phyloP scores from a whole-genome alignment of 140 eudicot genomes.

The Anethum foeniculum region DNA sequence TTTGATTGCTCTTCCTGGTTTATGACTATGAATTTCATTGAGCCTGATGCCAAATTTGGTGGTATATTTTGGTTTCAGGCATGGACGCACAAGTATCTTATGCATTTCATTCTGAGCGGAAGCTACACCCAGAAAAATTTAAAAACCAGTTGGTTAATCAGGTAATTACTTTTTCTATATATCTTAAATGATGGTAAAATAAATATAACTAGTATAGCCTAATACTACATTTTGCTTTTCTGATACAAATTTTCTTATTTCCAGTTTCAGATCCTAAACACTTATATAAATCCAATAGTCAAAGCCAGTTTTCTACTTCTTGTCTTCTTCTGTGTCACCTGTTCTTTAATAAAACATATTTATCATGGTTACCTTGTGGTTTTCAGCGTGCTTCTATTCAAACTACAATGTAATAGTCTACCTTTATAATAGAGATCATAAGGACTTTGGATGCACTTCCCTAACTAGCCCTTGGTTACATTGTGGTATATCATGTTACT shows the following conservation, averaged over 20 bases:
- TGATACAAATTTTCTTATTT: background rate
- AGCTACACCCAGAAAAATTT: slow-evolving; percentile 74
- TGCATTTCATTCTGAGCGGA: slow-evolving; percentile 85
- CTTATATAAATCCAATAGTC: background rate
- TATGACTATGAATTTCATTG: background rate
- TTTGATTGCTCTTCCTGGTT: background rate
- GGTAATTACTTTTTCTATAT: slow-evolving; percentile 28
- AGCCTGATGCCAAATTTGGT: background rate
- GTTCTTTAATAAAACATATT: background rate
- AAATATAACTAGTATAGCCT: background rate
- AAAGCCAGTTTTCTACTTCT: background rate
- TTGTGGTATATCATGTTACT: background rate
- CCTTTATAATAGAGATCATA: background rate
- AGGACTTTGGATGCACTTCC: background rate
- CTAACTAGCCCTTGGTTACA: background rate
- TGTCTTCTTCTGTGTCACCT: background rate
- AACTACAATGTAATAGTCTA: background rate
- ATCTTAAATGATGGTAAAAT: background rate
- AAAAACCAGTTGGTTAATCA: slow-evolving; percentile 70
- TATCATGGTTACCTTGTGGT: background rate
- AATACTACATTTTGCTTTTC: background rate
- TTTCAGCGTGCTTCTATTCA: background rate
- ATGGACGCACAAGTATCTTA: slow-evolving; percentile 97
- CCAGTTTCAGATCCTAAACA: background rate
- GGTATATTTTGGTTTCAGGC: slow-evolving; percentile 30